Evolutionary conservation across 2,329 filamentous ascomycete species (phyloP), one percentile per base, ranked within the genome.

Genomic region (Raffaelea ambrosiae): DNA sequence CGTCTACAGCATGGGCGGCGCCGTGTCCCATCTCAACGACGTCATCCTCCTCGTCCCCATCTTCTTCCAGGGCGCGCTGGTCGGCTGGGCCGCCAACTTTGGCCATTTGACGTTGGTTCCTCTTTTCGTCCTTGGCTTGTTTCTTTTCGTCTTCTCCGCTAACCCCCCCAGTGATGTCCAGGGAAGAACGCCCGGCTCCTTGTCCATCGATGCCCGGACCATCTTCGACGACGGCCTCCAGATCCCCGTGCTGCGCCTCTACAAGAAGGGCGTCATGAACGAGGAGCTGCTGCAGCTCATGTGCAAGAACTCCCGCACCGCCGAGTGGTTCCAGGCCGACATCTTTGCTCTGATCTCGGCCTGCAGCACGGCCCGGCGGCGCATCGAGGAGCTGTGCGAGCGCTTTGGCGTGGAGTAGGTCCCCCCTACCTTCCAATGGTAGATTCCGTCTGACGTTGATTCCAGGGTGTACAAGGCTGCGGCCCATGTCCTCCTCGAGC

Each of bases 31-130:
- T 53, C 57, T 73, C 4, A 73, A 73, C 58, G 70, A 73, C 49
- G 65, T 73, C 5, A 70, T 75, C n/a, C 64, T 73, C 2, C 54
- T 74, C 1, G 55, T 74, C 2, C 71, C 71, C 2, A 73, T 74
- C 33, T 69, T 69, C 53, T 62, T 68, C 46, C 53, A 71, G 10
- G 62, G 66, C 48, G 57, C 61, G 19, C 58, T 74, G 2, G 64
- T 74, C 22, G 71, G 70, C 1, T 74, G 69, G 65, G 66, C 70
- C 1, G 70, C 71, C 16, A 72, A 74, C 50, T 74, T 74, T 47
- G 71, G 71, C 1, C 71, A 74, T 51, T 55, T 74, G 48, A 73
- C 71, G 16, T 48, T 23, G 22, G 46, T 43, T 11, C 4, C 21
- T 21, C 7, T n/a, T n/a, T n/a, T n/a, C n/a, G n/a, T n/a, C n/a